These are phyloP conservation scores for Trichoderma parareesei DNA, from an alignment of 495 filamentous ascomycete species.

Conservation along the genomic window DNA sequence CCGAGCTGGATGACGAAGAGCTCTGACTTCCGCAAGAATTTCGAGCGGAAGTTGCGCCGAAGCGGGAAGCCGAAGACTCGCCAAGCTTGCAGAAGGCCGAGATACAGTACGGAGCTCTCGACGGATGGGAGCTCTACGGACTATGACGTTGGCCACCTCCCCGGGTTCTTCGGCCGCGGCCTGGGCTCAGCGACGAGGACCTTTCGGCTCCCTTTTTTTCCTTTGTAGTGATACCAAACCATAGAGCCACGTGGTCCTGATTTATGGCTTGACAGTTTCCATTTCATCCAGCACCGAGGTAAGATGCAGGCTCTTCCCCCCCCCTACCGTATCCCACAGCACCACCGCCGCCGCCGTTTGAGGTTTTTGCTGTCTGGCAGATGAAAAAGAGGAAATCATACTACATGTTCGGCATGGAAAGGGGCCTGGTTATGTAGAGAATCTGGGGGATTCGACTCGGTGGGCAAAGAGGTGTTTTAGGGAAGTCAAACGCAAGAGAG, in stretches of 20 bases:
- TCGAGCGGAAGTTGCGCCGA: constrained; percentile 48
- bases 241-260: constrained; percentile 8
- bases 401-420: neutral
- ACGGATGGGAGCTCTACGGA: constrained; percentile 47
- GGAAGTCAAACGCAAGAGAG: neutral
- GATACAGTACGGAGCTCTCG: constrained; percentile 26
- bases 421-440: neutral
- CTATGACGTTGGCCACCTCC: constrained; percentile 20
- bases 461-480: neutral
- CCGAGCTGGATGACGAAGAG: constrained; percentile 83
- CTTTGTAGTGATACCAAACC: constrained; percentile 13
- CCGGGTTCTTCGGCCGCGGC: neutral
- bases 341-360: neutral
- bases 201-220: neutral
- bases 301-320: neutral
- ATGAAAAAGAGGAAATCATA: neutral
- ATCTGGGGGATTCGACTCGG: neutral
- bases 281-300: neutral
- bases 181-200: neutral
- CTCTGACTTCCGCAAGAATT: constrained; percentile 73
- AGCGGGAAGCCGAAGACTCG: constrained; percentile 18
- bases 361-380: neutral
- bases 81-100: constrained; percentile 11
- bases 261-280: neutral
- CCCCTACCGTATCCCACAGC: neutral